phyloP scores from a whole-genome alignment of 306 rosid species.

The Cicer judaicum region DNA sequence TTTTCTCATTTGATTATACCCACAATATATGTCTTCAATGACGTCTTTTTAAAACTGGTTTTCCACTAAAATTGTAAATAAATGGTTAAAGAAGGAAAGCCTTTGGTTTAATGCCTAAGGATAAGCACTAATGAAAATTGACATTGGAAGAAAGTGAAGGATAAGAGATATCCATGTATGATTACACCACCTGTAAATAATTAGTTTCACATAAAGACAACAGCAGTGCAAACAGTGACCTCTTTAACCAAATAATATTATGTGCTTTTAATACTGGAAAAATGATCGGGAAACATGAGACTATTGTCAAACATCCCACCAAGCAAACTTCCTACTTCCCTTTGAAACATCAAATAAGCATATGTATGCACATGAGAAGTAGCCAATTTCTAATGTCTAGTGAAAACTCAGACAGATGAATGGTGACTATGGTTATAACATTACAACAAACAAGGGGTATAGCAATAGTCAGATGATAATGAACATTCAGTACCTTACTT shows the following conservation, averaged over 20 bases:
- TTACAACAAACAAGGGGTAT: constrained; percentile 15
- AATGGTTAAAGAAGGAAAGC: constrained; percentile 11
- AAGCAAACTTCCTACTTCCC: constrained; percentile 14
- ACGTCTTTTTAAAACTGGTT: neutral
- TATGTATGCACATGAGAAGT: constrained; percentile 11
- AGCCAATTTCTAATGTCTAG: constrained; percentile 2
- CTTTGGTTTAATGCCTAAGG: neutral
- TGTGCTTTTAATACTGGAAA: neutral
- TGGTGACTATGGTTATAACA: constrained; percentile 15
- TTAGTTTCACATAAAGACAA: neutral
- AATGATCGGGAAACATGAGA: constrained; percentile 13
- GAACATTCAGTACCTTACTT: constrained; percentile 70
- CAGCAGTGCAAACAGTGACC: constrained; percentile 12
- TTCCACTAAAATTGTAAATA: constrained; percentile 20
- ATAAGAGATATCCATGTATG: constrained; percentile 16
- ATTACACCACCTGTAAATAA: constrained; percentile 16
- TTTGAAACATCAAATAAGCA: constrained; percentile 32
- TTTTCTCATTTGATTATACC: neutral
- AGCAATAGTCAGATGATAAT: constrained; percentile 35
- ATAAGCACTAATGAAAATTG: constrained; percentile 9
- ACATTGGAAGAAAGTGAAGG: neutral
- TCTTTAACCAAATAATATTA: constrained; percentile 26
- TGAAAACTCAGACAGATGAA: constrained; percentile 11
- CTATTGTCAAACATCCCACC: constrained; percentile 20
- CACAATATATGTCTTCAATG: neutral